Conservation (phyloP, 1,284 basidiomycete genomes). For the Pholiota adiposa region DNA sequence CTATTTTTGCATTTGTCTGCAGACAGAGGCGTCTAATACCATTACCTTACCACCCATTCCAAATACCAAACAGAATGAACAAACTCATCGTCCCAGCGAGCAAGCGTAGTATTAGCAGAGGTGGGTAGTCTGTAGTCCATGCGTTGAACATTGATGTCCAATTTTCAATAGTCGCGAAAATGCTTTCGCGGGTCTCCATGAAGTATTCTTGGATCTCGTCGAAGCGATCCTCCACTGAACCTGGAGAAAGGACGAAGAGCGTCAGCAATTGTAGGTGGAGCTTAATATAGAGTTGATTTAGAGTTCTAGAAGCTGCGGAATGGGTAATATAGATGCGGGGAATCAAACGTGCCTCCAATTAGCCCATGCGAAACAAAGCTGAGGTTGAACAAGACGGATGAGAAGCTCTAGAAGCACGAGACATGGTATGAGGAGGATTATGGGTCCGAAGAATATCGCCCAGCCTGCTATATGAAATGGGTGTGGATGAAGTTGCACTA, state of each 20-base stretch:
- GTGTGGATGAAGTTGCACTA: constrained; percentile 30
- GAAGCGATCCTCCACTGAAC: constrained; percentile 35
- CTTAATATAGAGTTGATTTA: too few relatives aligned
- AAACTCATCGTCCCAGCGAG: constrained; percentile 31
- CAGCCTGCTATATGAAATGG: constrained; percentile 35
- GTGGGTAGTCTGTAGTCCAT: constrained; percentile 38
- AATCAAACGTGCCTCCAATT: constrained; percentile 28
- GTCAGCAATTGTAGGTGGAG: not conserved
- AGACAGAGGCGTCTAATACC: not conserved
- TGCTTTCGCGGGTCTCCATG: constrained; percentile 36
- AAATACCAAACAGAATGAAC: constrained; percentile 33
- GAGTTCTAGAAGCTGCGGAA: not conserved
- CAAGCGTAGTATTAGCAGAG: constrained; percentile 37
- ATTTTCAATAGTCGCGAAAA: constrained; percentile 40
- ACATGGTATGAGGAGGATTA: constrained; percentile 40
- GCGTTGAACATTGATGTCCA: constrained; percentile 39
- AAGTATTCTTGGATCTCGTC: constrained; percentile 33
- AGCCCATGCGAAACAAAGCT: constrained; percentile 39
- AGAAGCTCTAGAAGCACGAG: constrained; percentile 40
- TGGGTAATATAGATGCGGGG: not conserved
- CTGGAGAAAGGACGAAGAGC: constrained; percentile 18
- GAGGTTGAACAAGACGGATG: constrained; percentile 34
- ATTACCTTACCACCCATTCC: constrained; percentile 27
- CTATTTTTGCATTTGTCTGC: too few relatives aligned
- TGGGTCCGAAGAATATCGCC: constrained; percentile 46